Evolutionary conservation across 352 stramenopile genomes (phyloP).

Genomic region (Phytophthora agathidicida): DNA sequence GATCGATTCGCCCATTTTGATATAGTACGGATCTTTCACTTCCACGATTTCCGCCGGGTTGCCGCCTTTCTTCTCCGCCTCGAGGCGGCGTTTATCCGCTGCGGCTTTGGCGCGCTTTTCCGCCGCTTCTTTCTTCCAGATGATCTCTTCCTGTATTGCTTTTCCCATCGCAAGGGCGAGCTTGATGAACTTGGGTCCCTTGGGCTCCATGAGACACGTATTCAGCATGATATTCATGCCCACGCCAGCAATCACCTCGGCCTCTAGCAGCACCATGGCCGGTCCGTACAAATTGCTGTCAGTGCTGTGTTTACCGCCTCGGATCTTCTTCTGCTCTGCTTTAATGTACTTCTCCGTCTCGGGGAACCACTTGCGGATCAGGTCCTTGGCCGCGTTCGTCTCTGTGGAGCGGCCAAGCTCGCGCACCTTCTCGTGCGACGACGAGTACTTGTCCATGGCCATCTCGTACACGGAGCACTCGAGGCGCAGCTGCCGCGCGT

Average conservation of each 20-base stretch:
- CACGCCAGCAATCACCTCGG: constrained; percentile 60
- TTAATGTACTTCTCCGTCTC: constrained; percentile 47
- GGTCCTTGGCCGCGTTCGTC: constrained; percentile 63
- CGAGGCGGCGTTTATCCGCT: no score
- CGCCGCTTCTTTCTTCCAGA: constrained; percentile 51
- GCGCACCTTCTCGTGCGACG: constrained; percentile 54
- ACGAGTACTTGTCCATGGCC: constrained; percentile 71
- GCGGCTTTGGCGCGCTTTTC: constrained; percentile 32
- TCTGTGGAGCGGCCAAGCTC: constrained; percentile 50
- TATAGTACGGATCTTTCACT: no score
- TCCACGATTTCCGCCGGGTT: no score
- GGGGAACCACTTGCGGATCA: constrained; percentile 71
- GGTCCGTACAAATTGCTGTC: constrained; percentile 82
- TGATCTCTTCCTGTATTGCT: constrained; percentile 78
- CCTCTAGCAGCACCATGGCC: constrained; percentile 61
- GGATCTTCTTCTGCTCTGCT: constrained; percentile 60
- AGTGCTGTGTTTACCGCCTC: constrained; percentile 54
- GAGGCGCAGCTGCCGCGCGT: constrained; percentile 76
- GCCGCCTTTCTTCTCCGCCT: no score
- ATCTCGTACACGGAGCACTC: constrained; percentile 86
- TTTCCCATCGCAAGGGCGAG: constrained; percentile 77
- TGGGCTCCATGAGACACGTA: constrained; percentile 63
- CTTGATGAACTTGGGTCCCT: constrained; percentile 85
- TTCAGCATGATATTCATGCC: constrained; percentile 80
- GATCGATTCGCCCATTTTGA: constrained; percentile 35